Evolutionary conservation across 305 asterid genomes (phyloP).

Genomic region (Fraxinus dipetala): DNA sequence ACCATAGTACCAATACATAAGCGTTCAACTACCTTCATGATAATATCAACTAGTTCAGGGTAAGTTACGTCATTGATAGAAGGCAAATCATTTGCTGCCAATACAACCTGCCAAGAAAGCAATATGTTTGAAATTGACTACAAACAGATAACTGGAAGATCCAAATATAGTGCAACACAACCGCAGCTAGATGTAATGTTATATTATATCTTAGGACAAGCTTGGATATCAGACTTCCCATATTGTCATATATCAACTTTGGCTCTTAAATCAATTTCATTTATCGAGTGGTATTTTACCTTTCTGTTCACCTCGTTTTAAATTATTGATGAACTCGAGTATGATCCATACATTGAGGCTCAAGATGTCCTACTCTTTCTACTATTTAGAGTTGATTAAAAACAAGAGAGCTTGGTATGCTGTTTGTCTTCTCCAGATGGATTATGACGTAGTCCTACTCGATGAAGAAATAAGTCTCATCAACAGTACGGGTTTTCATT

Average conservation of each 20-base stretch:
- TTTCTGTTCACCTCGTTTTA: background rate
- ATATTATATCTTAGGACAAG: conserved; percentile 2
- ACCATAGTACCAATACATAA: conserved; percentile 6
- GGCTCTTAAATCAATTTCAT: background rate
- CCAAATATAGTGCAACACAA: background rate
- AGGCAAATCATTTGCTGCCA: conserved; percentile 93
- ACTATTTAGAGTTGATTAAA: background rate
- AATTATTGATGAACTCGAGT: background rate
- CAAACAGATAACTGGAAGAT: background rate
- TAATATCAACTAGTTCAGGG: conserved; percentile 65
- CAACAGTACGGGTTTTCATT: background rate
- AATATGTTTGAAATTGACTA: background rate
- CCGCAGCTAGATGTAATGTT: background rate
- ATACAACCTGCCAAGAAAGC: conserved; percentile 61
- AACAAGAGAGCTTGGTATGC: background rate
- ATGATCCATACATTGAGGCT: background rate
- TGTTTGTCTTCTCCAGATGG: background rate
- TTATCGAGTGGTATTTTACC: background rate
- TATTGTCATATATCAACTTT: conserved; percentile 3
- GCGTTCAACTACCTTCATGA: conserved; percentile 56
- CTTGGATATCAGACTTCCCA: conserved; percentile 12
- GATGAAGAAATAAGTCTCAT: background rate
- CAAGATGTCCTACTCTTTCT: background rate
- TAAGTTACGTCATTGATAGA: conserved; percentile 91
- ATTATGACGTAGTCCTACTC: background rate